phyloP scores from a whole-genome alignment of 257 asterid species.

The Cruciata laevipes region DNA sequence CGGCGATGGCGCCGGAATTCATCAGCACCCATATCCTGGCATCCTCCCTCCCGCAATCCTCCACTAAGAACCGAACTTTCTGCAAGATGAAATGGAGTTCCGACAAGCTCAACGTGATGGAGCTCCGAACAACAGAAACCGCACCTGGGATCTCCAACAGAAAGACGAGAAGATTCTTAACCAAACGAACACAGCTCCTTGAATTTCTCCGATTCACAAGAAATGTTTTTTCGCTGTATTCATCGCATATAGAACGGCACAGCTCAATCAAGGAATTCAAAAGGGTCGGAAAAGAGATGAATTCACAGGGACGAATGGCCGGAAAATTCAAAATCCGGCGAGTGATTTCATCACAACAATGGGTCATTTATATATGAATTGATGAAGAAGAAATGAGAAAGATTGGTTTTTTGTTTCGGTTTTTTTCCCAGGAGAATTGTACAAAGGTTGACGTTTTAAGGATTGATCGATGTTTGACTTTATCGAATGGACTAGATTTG shows the following conservation, averaged over 20 bases:
- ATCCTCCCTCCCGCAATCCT: conserved; percentile 59
- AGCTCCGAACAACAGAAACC: conserved; percentile 11
- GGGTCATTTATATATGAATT: conserved; percentile 64
- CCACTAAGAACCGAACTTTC: conserved; percentile 48
- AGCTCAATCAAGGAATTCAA: conserved; percentile 40
- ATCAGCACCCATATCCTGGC: conserved; percentile 51
- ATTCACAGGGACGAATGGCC: conserved; percentile 74
- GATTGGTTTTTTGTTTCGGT: neutral
- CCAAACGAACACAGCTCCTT: conserved; percentile 33
- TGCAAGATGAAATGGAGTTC: conserved; percentile 82
- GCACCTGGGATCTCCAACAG: conserved; percentile 39
- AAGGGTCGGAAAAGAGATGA: conserved; percentile 36
- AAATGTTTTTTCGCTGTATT: conserved; percentile 38
- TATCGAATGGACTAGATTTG: neutral
- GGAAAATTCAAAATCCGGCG: conserved; percentile 88
- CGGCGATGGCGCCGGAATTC: conserved; percentile 40
- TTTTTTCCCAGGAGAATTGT: neutral
- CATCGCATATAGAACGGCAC: conserved; percentile 30
- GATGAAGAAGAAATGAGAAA: neutral
- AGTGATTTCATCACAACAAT: conserved; percentile 28
- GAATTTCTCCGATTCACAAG: conserved; percentile 53
- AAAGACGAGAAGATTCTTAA: conserved; percentile 47
- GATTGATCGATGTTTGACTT: neutral
- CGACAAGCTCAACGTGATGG: conserved; percentile 39
- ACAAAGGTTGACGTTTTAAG: conserved; percentile 4